Conservation (phyloP, 306 rosid genomes). For the Trichosanthes cucumerina region DNA sequence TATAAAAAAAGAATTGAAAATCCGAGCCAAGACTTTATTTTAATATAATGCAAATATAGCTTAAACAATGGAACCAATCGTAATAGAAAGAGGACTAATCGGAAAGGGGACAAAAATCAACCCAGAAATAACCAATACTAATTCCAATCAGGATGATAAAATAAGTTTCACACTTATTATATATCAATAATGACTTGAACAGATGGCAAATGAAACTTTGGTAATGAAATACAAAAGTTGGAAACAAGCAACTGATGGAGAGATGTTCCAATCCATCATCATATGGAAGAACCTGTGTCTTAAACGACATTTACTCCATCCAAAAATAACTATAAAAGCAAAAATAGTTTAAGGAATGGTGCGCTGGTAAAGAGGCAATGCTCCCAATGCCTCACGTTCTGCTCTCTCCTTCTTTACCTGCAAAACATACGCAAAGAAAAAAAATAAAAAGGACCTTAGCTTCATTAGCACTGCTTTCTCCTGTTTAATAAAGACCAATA, state of each 20-base stretch:
- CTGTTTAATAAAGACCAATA: not conserved
- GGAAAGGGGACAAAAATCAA: not conserved
- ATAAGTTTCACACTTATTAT: conserved; percentile 1
- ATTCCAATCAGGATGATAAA: not conserved
- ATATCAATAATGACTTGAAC: not conserved
- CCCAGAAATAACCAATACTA: not conserved
- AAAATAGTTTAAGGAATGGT: conserved; percentile 54
- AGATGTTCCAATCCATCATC: conserved; percentile 19
- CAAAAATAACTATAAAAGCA: conserved; percentile 22
- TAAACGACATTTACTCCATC: conserved; percentile 15
- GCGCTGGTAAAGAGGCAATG: conserved; percentile 79
- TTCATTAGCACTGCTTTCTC: not conserved
- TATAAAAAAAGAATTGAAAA: not conserved
- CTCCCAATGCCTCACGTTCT: conserved; percentile 93
- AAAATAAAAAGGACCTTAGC: not conserved
- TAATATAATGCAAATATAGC: not conserved
- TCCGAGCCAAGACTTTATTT: not conserved
- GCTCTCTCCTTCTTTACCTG: conserved; percentile 87
- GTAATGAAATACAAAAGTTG: not conserved
- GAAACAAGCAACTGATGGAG: conserved; percentile 5
- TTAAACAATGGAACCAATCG: not conserved
- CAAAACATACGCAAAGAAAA: not conserved
- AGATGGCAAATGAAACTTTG: not conserved
- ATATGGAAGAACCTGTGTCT: conserved; percentile 17
- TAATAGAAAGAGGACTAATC: not conserved